These are phyloP conservation scores for Nicotiana tabacum DNA, from an alignment of 257 asterid species.

Conservation along the genomic window DNA sequence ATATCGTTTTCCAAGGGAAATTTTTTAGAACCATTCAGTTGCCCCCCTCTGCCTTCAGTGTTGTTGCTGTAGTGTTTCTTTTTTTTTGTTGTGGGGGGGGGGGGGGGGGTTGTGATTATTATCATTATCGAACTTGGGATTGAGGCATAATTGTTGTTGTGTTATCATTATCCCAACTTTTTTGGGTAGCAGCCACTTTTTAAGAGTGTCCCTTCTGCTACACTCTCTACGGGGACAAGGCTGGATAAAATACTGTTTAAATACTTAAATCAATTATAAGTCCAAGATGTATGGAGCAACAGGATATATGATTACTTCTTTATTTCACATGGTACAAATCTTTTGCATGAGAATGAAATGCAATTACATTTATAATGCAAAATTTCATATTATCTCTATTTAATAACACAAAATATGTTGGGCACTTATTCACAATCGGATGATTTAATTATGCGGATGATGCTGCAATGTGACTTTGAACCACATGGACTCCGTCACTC, in stretches of 20 bases:
- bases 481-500: slow-evolving; percentile 38
- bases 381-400: not conserved
- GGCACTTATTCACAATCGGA: not conserved
- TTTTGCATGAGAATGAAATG: too few species aligned
- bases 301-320: too few species aligned
- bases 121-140: not conserved
- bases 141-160: not conserved
- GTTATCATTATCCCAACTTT: not conserved
- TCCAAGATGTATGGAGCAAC: too few species aligned
- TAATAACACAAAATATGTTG: not conserved
- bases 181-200: not conserved
- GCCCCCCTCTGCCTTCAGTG: not conserved
- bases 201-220: not conserved
- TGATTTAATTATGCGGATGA: not conserved
- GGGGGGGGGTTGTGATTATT: too few species aligned
- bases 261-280: not conserved
- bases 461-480: slow-evolving; percentile 29
- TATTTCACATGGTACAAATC: too few species aligned
- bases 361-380: too few species aligned
- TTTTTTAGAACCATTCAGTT: not conserved
- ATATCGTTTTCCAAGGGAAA: not conserved
- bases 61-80: not conserved
- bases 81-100: too few species aligned
- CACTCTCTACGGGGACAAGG: not conserved
- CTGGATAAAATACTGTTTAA: not conserved